Base-by-base conservation (phyloP, 208 protist species). In the Acanthamoeba healyi region DNA sequence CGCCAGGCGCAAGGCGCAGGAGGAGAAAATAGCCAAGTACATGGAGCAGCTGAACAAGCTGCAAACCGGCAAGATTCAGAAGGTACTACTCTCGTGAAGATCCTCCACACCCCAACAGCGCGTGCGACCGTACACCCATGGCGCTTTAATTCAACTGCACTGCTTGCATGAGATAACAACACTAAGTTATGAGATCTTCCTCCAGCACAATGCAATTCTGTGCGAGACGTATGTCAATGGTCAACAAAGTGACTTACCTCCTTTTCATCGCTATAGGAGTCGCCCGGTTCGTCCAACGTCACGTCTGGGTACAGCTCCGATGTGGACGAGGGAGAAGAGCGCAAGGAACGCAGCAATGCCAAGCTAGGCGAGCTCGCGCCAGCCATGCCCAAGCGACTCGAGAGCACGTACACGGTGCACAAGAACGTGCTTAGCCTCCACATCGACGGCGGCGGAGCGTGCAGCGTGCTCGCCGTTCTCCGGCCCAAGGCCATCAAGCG, bases 1-100 rank as follows among this genome's bases (percentile, higher is more conserved):
- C n/a, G 94, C 86, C 56, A n/a, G 92, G 44, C 4, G 94, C 24
- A 95, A 95, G 38, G 94, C 88, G 12, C 94, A 95, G 63, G 90
- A 95, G 42, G 94, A 95, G 46, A 95, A 95, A 40, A 88, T 93
- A 12, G n/a, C 94, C 44, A 90, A 90, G 32, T 56, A 90, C 49
- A 65, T 90, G 51, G 40, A 56, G 29, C n/a, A 90, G 56, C 82
- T 90, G 10, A 90, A 67, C 82, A 90, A 90, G 38, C 26, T 56
- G 10, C 51, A 67, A 40, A 32, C 74, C 19, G 74, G 74, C 74
- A 84, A 84, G 44, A 84, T 84, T 7, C 36, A 84, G 42, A 84
- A 84, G 44, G 61, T 70, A 70, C 29, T 24, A 10, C 61, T 29
- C 6, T 70, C 19, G 9, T 70, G 19, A n/a, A n/a, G n/a, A n/a